Base-by-base conservation (phyloP, 495 filamentous ascomycete species). In the Neurospora hispaniola region DNA sequence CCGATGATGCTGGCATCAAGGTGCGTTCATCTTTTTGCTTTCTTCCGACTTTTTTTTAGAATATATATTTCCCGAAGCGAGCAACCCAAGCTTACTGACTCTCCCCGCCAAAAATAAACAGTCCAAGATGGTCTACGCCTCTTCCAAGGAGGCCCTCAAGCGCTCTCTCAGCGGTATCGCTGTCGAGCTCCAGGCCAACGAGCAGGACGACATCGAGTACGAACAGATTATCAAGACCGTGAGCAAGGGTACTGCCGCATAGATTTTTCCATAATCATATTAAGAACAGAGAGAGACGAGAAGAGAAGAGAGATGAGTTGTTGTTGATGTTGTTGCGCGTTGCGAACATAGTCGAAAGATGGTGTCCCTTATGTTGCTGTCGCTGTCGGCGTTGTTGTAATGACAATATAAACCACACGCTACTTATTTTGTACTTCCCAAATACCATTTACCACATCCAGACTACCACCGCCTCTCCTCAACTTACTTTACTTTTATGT, bases 111-210 rank as follows among this genome's bases (percentile, higher is more conserved):
- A 20, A 16, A 27, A 66, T 6, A 38, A 20, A 73, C 75, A 94
- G 92, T 85, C 90, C 80, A 93, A 93, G 84, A 98, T 98, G 96
- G 88, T 97, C 77, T 98, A 98, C 90, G 93, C 95, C 79, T 93
- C 93, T 71, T 98, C 95, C 79, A 96, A 96, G 82, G 94, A 97
- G 77, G 89, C 89, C 73, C 86, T 99, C 76, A 97, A 96, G 87
- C 91, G 91, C 80, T 85, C 96, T 39, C 89, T 99, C 72, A 92
- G 88, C 81, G 92, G 92, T 42, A 82, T 98, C 74, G 88, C 88
- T 71, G 84, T 85, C 78, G 94, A 96, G 79, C 88, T 97, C 77
- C 96, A 99, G 86, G 96, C 94, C 83, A 97, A 97, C 82, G 93
- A 97, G 81, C 86, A 86, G 77, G 89, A 91, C 80, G 96, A 97